These are phyloP conservation scores for Hysterangium stoloniferum DNA, from an alignment of 768 basidiomycete species.

Conservation along the genomic window DNA sequence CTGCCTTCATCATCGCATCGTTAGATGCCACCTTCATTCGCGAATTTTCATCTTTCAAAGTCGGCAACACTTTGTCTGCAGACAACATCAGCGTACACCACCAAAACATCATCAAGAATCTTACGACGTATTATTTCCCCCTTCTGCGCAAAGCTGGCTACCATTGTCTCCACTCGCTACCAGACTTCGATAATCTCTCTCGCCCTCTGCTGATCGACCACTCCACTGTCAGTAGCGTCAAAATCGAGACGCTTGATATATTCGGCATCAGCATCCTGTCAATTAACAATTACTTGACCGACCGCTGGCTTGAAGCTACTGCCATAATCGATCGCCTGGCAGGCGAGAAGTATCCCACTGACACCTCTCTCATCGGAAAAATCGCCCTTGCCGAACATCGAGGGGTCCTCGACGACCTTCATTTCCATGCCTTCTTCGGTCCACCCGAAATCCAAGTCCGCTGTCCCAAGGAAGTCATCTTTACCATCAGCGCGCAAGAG, in stretches of 20 bases:
- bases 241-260: constrained; percentile 2
- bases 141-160: constrained; percentile 18
- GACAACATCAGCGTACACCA: background rate
- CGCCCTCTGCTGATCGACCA: constrained; percentile 18
- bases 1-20: background rate
- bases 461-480: constrained; percentile 21
- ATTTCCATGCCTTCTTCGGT: constrained; percentile 19
- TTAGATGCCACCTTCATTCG: background rate
- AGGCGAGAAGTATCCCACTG: background rate
- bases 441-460: constrained; percentile 18
- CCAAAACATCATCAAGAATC: constrained; percentile 10
- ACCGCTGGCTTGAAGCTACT: constrained; percentile 4
- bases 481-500: constrained; percentile 16
- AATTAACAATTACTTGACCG: constrained; percentile 9
- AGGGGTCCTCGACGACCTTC: constrained; percentile 12
- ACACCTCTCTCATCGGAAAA: constrained; percentile 5
- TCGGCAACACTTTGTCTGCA: background rate
- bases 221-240: constrained; percentile 16
- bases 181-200: constrained; percentile 23
- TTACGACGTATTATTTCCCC: constrained; percentile 17
- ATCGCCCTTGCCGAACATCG: constrained; percentile 18
- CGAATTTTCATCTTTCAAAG: background rate
- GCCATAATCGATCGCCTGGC: background rate
- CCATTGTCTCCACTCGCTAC: constrained; percentile 22
- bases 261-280: constrained; percentile 7